Base-by-base conservation (phyloP, 2,329 filamentous ascomycete species). In the Aspergillus eucalypticola region DNA sequence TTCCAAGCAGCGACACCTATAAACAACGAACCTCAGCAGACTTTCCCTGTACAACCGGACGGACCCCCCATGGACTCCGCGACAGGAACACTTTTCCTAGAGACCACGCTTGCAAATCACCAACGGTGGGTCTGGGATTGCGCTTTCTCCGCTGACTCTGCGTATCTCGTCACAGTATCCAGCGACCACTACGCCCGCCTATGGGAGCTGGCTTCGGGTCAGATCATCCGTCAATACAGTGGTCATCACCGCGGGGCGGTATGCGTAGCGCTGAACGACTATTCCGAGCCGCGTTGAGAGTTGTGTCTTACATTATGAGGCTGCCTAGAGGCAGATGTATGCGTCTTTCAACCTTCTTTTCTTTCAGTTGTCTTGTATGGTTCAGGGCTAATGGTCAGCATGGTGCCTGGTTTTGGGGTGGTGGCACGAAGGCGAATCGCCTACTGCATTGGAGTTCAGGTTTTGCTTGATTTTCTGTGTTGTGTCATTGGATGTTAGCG, bases 121-220 rank as follows among this genome's bases (percentile, higher is more conserved):
- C 93, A 97, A 78, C 88, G 93, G 56, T 97, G 93, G 93, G 93
- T 97, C 1, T 97, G 93, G 93, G 93, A 97, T 75, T 97, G 93
- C 71, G 93, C 93, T 0, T 97, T 97, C 78, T 94, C 90, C 63
- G 93, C 93, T 25, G 93, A 97, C 74, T 93, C 89, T 35, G 93
- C 93, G 0, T 97, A 97, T 71, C 82, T 97, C 6, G 93, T 97
- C 11, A 97, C 93, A 0, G 92, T 93, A 5, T 96, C 92, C 74
- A 94, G 90, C 44, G 93, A 97, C 73, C 93, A 97, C 75, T 97
- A 96, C 73, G 93, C 93, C 2, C 84, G 93, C 17, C 79, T 97
- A 59, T 97, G 93, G 93, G 93, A 97, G 80, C 81, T 97, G 64
- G 82, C 84, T 64, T 92, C 89, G 66, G 92, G 96, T 76, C 89